These are phyloP conservation scores for Geranomyces variabilis DNA, from an alignment of 192 early-diverging fungal genomes.

Conservation along the genomic window DNA sequence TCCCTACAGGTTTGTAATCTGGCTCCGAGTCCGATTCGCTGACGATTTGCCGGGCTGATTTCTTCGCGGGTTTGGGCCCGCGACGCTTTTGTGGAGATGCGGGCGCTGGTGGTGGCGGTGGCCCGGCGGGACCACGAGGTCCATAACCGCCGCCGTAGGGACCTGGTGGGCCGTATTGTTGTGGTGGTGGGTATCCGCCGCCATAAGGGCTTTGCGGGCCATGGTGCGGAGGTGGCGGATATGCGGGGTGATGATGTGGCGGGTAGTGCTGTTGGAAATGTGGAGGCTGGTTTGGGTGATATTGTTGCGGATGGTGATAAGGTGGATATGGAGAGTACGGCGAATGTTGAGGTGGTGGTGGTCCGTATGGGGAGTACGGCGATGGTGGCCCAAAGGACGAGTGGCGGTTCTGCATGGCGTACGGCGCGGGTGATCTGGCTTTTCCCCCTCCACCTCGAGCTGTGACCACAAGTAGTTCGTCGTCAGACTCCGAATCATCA, in stretches of 20 bases:
- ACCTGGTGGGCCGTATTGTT: background rate
- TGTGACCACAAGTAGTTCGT: conserved; percentile 6
- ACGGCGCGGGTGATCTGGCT: background rate
- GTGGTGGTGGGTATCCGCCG: background rate
- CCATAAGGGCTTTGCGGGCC: background rate
- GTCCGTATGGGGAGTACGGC: background rate
- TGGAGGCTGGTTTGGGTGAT: background rate
- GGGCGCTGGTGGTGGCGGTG: no score
- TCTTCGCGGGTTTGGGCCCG: no score
- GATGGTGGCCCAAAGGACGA: background rate
- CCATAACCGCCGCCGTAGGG: conserved; percentile 2
- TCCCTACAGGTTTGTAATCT: no score
- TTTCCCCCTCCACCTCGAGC: background rate
- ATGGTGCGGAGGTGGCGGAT: background rate
- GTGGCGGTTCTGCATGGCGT: background rate
- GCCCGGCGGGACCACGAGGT: background rate
- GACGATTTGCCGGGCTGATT: no score
- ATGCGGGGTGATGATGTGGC: background rate
- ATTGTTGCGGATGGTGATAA: background rate
- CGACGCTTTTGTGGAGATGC: no score
- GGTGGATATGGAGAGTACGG: background rate
- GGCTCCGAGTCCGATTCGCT: no score
- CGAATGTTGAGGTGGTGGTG: background rate
- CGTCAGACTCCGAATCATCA: background rate
- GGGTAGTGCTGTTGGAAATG: background rate